Evolutionary conservation across 768 basidiomycete species (phyloP).

Genomic region (Suillus brevipes): DNA sequence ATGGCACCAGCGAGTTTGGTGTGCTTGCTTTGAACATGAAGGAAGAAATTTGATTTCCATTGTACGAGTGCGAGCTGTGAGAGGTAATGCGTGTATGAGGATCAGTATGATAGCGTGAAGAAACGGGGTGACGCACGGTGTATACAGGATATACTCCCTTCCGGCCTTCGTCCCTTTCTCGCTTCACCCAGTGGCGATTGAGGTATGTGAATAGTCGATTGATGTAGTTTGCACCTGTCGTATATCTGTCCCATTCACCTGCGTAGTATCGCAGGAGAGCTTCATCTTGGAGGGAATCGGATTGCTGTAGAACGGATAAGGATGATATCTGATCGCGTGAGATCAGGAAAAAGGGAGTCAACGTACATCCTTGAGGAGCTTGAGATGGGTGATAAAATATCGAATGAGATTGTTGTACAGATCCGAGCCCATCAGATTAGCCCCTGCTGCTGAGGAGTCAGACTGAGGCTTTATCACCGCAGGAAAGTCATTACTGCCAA

Average conservation of each 20-base stretch:
- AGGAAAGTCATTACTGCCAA: slow-evolving; percentile 10
- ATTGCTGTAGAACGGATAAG: slow-evolving; percentile 49
- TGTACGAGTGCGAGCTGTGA: slow-evolving; percentile 87
- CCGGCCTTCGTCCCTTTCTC: slow-evolving; percentile 95
- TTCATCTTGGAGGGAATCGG: slow-evolving; percentile 82
- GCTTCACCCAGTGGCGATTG: slow-evolving; percentile 98
- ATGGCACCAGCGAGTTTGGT: slow-evolving; percentile 85
- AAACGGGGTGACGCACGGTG: slow-evolving; percentile 59
- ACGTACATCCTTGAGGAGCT: slow-evolving; percentile 58
- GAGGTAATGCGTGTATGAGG: slow-evolving; percentile 7
- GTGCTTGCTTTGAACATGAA: slow-evolving; percentile 79
- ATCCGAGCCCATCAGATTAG: slow-evolving; percentile 96
- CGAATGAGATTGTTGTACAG: slow-evolving; percentile 92
- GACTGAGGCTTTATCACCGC: slow-evolving; percentile 17
- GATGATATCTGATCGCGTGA: slow-evolving; percentile 1
- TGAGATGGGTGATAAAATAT: slow-evolving; percentile 86
- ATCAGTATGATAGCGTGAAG: not conserved
- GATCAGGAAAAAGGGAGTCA: slow-evolving; percentile 23
- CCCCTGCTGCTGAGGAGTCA: slow-evolving; percentile 59
- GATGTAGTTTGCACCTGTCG: slow-evolving; percentile 95
- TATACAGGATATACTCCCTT: slow-evolving; percentile 95
- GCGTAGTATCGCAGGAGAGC: slow-evolving; percentile 90
- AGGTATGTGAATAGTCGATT: slow-evolving; percentile 97
- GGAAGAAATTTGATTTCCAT: slow-evolving; percentile 92
- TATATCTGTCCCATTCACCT: slow-evolving; percentile 93